Conservation (phyloP, 176 grass and related monocot species). For the Bonia amplexicaulis region DNA sequence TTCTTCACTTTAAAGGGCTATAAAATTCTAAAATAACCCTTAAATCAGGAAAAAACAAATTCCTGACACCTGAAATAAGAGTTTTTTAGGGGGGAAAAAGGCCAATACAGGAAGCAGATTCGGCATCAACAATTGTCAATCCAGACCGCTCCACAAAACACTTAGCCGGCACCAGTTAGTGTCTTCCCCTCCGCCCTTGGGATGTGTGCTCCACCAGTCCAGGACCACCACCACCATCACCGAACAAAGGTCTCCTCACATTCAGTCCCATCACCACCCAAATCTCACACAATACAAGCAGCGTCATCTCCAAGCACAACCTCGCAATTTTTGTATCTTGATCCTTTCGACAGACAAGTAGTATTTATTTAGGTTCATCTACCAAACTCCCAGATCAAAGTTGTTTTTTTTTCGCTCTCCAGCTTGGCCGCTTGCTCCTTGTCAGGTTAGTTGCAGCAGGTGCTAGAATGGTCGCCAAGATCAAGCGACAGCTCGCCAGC, state of each 20-base stretch:
- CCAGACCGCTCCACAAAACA: neutral
- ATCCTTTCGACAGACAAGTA: no score
- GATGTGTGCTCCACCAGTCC: neutral
- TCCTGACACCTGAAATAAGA: neutral
- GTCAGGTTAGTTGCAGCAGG: slow-evolving; percentile 4
- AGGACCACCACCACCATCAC: neutral
- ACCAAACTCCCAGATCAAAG: neutral
- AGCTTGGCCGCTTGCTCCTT: neutral
- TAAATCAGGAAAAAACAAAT: no score
- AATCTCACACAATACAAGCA: neutral
- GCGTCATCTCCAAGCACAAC: slow-evolving; percentile 2
- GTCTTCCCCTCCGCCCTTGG: neutral
- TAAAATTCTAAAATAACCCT: no score
- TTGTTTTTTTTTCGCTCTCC: neutral
- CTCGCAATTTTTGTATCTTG: neutral
- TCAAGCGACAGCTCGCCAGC: slow-evolving; percentile 14
- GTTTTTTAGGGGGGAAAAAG: neutral
- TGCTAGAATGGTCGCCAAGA: slow-evolving; percentile 24
- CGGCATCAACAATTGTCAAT: neutral
- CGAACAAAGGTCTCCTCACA: slow-evolving; percentile 11
- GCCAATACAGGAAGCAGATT: neutral
- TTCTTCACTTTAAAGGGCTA: no score
- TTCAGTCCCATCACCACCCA: neutral
- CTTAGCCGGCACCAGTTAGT: neutral
- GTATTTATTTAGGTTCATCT: slow-evolving; percentile 10